Evolutionary conservation across 331 rosid species (phyloP).

Genomic region (Spiraea crenata): DNA sequence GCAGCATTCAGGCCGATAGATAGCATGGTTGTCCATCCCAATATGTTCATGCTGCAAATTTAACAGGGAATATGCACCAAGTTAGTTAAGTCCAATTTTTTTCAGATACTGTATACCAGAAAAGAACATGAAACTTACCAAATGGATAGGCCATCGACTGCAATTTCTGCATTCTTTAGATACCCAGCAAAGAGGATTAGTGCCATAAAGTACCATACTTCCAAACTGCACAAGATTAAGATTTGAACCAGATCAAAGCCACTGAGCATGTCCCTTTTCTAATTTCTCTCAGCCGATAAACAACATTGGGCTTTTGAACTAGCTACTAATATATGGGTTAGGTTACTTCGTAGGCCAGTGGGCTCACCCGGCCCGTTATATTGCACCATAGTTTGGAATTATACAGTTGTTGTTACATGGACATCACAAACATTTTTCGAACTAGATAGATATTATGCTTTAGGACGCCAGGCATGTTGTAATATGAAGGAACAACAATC

Average conservation of each 20-base stretch:
- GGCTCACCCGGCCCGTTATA: too few species aligned
- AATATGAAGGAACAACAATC: too few species aligned
- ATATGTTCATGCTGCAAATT: conserved; percentile 63
- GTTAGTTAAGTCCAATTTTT: too few species aligned
- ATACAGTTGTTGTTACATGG: too few species aligned
- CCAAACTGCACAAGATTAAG: conserved; percentile 47
- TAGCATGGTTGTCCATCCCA: conserved; percentile 77
- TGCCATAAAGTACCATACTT: conserved; percentile 74
- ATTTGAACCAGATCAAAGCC: background rate
- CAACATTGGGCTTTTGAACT: too few species aligned
- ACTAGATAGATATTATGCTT: too few species aligned
- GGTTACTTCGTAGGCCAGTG: too few species aligned
- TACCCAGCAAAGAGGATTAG: conserved; percentile 66
- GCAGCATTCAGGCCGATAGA: conserved; percentile 79
- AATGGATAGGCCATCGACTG: conserved; percentile 70
- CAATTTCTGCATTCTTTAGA: conserved; percentile 59
- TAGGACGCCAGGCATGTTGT: too few species aligned
- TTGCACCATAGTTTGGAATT: too few species aligned
- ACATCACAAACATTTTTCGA: too few species aligned
- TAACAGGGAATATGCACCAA: background rate
- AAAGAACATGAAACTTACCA: conserved; percentile 38
- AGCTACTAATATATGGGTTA: too few species aligned
- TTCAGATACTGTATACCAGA: background rate
- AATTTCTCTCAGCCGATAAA: too few species aligned
- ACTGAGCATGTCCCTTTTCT: background rate